Conservation (phyloP, 441 rosid genomes). For the Aleurites moluccanus region DNA sequence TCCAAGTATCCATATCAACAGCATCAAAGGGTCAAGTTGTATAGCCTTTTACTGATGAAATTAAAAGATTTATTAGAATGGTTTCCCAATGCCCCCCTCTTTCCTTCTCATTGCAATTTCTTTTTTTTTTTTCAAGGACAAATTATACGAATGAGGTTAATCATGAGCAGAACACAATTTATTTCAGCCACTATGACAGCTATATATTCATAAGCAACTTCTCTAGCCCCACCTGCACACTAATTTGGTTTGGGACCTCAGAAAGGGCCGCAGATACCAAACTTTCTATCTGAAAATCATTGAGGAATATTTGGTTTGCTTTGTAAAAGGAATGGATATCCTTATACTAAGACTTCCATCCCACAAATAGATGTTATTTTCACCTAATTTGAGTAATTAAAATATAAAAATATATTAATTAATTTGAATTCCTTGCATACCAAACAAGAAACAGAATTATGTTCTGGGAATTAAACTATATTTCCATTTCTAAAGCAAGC, state of each 20-base stretch:
- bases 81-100: not conserved
- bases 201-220: not conserved
- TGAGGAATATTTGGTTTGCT: not conserved
- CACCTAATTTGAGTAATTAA: not conserved
- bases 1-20: not conserved
- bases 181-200: not conserved
- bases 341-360: not conserved
- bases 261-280: not conserved
- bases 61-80: not conserved
- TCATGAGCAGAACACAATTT: not conserved
- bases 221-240: not conserved
- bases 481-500: conserved; percentile 5
- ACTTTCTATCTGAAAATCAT: not conserved
- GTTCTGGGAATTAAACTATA: not conserved
- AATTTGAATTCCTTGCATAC: not conserved
- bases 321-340: not conserved
- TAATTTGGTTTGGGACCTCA: not conserved
- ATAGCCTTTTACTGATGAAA: not conserved
- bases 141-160: too few species aligned
- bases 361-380: not conserved
- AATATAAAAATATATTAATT: not conserved
- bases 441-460: not conserved
- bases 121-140: too few species aligned
- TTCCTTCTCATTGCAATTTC: not conserved
- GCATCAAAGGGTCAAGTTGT: not conserved